Conservation (phyloP, 2,329 filamentous ascomycete genomes). For the Alternaria incomplexa region DNA sequence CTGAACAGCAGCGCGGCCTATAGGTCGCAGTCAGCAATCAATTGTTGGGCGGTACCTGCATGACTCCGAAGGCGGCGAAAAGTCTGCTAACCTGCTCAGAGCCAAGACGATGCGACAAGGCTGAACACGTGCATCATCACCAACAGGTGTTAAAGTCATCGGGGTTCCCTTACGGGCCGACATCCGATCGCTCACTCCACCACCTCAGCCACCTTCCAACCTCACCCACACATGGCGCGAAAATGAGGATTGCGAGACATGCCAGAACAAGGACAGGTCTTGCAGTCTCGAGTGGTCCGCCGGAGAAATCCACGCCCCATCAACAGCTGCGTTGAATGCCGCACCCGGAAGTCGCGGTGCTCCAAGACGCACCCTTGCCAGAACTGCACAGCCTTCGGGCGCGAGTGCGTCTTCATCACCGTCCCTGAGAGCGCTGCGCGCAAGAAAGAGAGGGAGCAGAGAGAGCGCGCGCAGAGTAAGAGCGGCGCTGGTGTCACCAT, state of each 20-base stretch:
- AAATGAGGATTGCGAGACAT: constrained; percentile 42
- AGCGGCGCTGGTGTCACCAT: constrained; percentile 35
- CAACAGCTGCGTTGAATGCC: constrained; percentile 49
- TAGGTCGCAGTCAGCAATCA: constrained; percentile 4
- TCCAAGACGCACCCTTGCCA: constrained; percentile 50
- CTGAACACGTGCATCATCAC: constrained; percentile 22
- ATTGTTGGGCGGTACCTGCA: constrained; percentile 28
- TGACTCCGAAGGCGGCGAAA: constrained; percentile 26
- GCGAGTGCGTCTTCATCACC: constrained; percentile 49
- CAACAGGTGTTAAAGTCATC: constrained; percentile 10
- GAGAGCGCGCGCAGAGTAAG: constrained; percentile 36
- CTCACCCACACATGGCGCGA: constrained; percentile 37
- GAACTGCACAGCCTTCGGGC: constrained; percentile 48
- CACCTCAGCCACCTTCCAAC: constrained; percentile 21
- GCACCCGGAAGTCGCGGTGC: constrained; percentile 47
- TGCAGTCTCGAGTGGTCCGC: constrained; percentile 48
- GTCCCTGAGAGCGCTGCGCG: constrained; percentile 47
- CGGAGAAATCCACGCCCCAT: constrained; percentile 48
- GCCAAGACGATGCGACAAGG: constrained; percentile 18
- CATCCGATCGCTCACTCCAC: constrained; percentile 22
- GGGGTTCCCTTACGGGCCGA: constrained; percentile 23
- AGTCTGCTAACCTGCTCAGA: constrained; percentile 11
- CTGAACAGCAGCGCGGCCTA: background rate
- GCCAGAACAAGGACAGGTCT: constrained; percentile 45
- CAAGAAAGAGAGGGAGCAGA: constrained; percentile 46